Base-by-base conservation (phyloP, 2,329 filamentous ascomycete species). In the Zasmidium citrigriseum region DNA sequence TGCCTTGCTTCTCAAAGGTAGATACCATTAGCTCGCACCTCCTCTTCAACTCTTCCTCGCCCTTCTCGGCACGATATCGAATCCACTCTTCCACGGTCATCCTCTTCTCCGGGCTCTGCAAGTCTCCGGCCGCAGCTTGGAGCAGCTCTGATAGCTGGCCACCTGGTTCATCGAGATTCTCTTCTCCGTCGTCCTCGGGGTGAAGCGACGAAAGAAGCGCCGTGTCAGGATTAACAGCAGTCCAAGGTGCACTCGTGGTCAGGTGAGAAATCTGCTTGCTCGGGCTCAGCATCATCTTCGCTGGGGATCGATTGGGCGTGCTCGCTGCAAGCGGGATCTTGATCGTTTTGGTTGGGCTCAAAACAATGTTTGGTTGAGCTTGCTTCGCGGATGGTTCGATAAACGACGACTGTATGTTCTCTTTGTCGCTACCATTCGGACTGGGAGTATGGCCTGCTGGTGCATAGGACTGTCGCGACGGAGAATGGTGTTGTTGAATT, bases 31-130 rank as follows among this genome's bases (percentile, higher is more conserved):
- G 79, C 78, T 98, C 93, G 70, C 92, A 96, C 72, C 96, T 89
- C 34, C 82, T 78, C 70, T 88, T 88, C 55, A 99, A 78, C 72
- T 86, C 88, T 74, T 87, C 85, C 78, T 98, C 93, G 0, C 90
- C 91, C 70, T 88, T 81, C 60, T 83, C 83, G 0, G 95, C 95
- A 65, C 95, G 93, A 75, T 88, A 84, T 58, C 87, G 80, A 41
- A 99, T 89, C 91, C 93, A 99, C 74, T 97, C 87, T 73, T 96
- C 91, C 0, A 98, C 91, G 4, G 87, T 93, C 93, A 99, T 96
- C 38, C 83, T 80, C 78, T 89, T 92, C 78, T 98, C 95, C 0
- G 87, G 84, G 54, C 83, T 89, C 1, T 84, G 88, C 54, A 99
- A 76, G 14, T 83, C 83, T 0, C 80, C 80, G 12, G 77, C 1